phyloP scores from a whole-genome alignment of 306 rosid species.

The Vicia sativa region DNA sequence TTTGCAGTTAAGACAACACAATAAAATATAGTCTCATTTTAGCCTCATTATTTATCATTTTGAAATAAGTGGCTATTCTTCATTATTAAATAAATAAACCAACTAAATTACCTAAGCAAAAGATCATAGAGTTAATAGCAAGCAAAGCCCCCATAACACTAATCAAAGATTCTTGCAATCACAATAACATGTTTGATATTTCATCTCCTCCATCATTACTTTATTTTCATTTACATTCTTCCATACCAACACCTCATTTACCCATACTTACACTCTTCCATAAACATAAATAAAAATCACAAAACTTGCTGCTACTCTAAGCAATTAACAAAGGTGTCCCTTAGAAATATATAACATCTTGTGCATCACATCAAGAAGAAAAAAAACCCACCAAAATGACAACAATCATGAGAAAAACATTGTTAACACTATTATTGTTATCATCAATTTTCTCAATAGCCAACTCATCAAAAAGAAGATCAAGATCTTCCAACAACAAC shows the following conservation, averaged over 20 bases:
- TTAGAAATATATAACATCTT: slow-evolving; percentile 34
- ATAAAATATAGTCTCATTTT: no score
- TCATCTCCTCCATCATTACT: neutral
- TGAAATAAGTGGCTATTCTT: neutral
- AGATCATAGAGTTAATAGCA: slow-evolving; percentile 1
- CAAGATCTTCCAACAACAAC: slow-evolving; percentile 33
- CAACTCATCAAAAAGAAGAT: slow-evolving; percentile 47
- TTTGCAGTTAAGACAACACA: no score
- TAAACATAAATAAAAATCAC: neutral
- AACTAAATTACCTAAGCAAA: slow-evolving; percentile 21
- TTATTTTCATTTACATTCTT: neutral
- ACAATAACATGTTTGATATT: slow-evolving; percentile 28
- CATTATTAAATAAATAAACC: neutral
- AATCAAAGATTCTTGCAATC: slow-evolving; percentile 36
- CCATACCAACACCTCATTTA: slow-evolving; percentile 36
- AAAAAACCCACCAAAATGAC: slow-evolving; percentile 24
- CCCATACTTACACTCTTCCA: slow-evolving; percentile 34
- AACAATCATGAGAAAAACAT: slow-evolving; percentile 43
- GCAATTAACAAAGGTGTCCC: slow-evolving; percentile 5
- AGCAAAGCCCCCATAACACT: slow-evolving; percentile 44
- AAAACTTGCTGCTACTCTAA: slow-evolving; percentile 34
- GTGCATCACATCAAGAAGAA: slow-evolving; percentile 33
- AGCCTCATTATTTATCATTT: neutral
- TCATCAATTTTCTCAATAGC: slow-evolving; percentile 48
- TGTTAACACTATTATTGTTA: slow-evolving; percentile 35